A percentile compares a stretch with the other conserved stretches of the same genome.
phyloP scores from a whole-genome alignment of 148 eudicot species.

The Rheum nobile region DNA sequence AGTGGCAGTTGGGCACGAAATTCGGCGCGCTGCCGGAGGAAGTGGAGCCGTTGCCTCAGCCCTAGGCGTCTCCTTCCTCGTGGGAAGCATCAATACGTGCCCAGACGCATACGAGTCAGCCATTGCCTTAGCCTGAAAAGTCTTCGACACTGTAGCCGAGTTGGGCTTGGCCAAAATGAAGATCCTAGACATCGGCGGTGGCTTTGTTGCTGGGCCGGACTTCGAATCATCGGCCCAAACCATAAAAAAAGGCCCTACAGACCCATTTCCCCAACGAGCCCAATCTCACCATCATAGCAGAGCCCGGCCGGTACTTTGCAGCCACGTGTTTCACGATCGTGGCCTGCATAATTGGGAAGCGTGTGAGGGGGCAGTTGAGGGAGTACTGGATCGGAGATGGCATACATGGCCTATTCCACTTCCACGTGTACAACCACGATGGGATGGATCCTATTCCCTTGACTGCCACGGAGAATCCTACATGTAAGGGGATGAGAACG shows the following conservation, averaged over 20 bases:
- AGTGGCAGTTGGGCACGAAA: neutral
- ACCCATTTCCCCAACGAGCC: neutral
- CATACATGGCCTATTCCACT: neutral
- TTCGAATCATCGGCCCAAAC: neutral
- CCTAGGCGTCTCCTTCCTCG: neutral
- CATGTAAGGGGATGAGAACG: neutral
- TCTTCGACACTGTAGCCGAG: neutral
- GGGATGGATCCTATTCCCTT: neutral
- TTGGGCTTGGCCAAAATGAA: neutral
- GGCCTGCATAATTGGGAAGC: neutral
- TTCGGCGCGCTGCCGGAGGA: neutral
- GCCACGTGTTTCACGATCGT: neutral
- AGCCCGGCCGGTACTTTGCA: neutral
- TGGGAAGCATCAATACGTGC: no score
- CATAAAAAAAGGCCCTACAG: neutral
- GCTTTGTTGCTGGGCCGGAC: neutral
- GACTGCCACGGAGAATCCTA: neutral
- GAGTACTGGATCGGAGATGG: slow-evolving; percentile 1
- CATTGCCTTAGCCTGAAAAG: neutral
- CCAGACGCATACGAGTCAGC: neutral
- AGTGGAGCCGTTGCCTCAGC: neutral
- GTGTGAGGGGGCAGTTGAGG: neutral
- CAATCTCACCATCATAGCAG: neutral
- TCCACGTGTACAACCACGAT: neutral
- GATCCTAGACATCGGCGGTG: neutral